phyloP scores from a whole-genome alignment of 352 stramenopile species.

The Pythium scleroteichum region DNA sequence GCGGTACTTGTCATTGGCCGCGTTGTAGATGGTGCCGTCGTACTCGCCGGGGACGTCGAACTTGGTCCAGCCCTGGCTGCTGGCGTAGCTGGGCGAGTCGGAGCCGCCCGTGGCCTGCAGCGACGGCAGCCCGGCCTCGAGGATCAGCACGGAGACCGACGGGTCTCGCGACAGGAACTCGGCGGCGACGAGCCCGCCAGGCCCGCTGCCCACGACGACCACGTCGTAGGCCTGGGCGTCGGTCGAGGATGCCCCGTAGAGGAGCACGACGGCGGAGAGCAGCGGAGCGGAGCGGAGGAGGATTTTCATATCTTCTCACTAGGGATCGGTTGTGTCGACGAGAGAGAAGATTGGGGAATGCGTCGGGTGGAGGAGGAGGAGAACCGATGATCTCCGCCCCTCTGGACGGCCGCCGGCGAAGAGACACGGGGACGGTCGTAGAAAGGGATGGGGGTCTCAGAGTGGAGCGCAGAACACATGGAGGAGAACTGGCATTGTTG shows the following conservation, averaged over 20 bases:
- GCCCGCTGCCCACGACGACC: conserved; percentile 60
- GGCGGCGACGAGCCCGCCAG: conserved; percentile 59
- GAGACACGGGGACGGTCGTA: too few species aligned
- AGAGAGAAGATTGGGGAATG: conserved; percentile 4
- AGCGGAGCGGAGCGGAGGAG: neutral
- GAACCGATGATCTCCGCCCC: too few species aligned
- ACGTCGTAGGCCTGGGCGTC: conserved; percentile 42
- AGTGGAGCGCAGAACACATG: too few species aligned
- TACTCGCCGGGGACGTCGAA: conserved; percentile 80
- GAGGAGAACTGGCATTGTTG: too few species aligned
- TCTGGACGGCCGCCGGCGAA: too few species aligned
- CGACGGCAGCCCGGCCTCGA: conserved; percentile 57
- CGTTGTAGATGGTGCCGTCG: conserved; percentile 34
- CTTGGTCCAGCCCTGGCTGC: conserved; percentile 41
- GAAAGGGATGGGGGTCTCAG: too few species aligned
- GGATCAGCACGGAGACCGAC: conserved; percentile 47
- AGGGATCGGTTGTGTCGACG: neutral
- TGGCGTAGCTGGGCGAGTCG: conserved; percentile 46
- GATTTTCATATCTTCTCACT: neutral
- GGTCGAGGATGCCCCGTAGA: neutral
- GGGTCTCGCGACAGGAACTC: conserved; percentile 61
- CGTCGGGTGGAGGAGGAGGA: neutral
- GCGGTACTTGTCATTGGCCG: conserved; percentile 45
- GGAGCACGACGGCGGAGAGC: neutral
- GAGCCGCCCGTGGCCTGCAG: conserved; percentile 46